Evolutionary conservation across 2,329 filamentous ascomycete species (phyloP), one percentile per base, ranked within the genome.

Genomic region (Monilinia polystroma): DNA sequence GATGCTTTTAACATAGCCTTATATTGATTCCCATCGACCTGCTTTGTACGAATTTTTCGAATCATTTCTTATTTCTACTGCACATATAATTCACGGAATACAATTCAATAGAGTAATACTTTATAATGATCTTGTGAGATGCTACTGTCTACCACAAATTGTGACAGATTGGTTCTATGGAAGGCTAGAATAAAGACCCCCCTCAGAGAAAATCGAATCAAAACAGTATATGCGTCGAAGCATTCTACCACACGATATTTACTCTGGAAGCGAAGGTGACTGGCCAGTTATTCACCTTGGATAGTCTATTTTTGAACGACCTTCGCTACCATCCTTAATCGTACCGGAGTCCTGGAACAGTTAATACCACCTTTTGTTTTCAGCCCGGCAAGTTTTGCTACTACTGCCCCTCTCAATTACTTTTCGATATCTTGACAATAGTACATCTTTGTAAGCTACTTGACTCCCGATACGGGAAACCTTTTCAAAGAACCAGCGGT

Each of bases 321-420:
- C 14, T 41, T 60, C 6, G 8, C 45, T 62, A 47, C 20, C 32
- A 62, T 62, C 23, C 29, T 60, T 18, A 38, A 60, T 51, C n/a
- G 20, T 20, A 18, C 8, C 4, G 38, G 23, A 29, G 11, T 62
- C 45, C 32, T 16, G 18, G 18, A 14, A 43, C n/a, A 10, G 32
- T 35, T 32, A 60, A 51, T 3, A 35, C n/a, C 51, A 62, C 47
- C n/a, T 38, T 38, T 18, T 26, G 6, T 26, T 51, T 2, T 62
- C 32, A 29, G 38, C n/a, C 23, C 47, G 45, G 10, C 29, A 51
- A 26, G n/a, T 12, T 38, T 26, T 18, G 3, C 45, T 38, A 14
- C 29, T 8, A 1, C 49, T 38, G n/a, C 16, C n/a, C 45, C 8
- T 18, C n/a, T 38, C 20, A 16, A 18, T 10, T 26, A 51, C 12